Conservation (phyloP, 2,329 filamentous ascomycete genomes). For the Clarireedia homoeocarpa region DNA sequence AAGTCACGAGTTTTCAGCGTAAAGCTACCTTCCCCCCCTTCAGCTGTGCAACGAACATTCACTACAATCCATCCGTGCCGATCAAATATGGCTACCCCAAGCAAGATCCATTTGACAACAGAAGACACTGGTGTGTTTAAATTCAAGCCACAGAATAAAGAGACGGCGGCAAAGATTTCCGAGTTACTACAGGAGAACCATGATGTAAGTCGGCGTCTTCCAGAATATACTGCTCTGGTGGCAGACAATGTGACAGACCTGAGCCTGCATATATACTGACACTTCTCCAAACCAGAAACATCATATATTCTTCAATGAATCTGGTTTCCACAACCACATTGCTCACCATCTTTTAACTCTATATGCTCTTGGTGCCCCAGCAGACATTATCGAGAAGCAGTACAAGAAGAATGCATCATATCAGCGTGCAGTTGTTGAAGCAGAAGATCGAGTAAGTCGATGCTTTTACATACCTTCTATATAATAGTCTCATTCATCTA, state of each 20-base stretch:
- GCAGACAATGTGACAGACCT: not conserved
- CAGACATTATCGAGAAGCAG: constrained; percentile 49
- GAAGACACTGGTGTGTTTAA: constrained; percentile 44
- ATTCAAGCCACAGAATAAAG: constrained; percentile 40
- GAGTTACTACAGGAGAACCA: constrained; percentile 71
- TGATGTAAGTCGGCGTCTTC: constrained; percentile 33
- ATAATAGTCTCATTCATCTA: not conserved
- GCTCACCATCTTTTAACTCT: constrained; percentile 68
- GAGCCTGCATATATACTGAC: not conserved
- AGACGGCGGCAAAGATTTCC: constrained; percentile 52
- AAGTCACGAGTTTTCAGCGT: not conserved
- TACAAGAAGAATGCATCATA: constrained; percentile 61
- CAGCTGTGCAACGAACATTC: not conserved
- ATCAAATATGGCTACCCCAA: constrained; percentile 24
- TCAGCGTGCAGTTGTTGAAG: constrained; percentile 47
- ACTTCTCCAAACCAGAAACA: constrained; percentile 42
- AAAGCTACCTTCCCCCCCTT: too few species aligned
- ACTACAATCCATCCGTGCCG: constrained; percentile 14
- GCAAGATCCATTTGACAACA: constrained; percentile 39
- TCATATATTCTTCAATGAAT: constrained; percentile 73
- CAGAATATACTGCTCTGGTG: not conserved
- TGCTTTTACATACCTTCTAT: not conserved
- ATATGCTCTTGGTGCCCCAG: constrained; percentile 64
- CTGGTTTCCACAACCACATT: constrained; percentile 79
- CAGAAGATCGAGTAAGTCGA: constrained; percentile 32